Percentiles rank a stretch among this genome's conserved stretches.
These are phyloP conservation scores for Macrophomina pseudophaseolina DNA, from an alignment of 2,329 filamentous ascomycete genomes.

Conservation along the genomic window DNA sequence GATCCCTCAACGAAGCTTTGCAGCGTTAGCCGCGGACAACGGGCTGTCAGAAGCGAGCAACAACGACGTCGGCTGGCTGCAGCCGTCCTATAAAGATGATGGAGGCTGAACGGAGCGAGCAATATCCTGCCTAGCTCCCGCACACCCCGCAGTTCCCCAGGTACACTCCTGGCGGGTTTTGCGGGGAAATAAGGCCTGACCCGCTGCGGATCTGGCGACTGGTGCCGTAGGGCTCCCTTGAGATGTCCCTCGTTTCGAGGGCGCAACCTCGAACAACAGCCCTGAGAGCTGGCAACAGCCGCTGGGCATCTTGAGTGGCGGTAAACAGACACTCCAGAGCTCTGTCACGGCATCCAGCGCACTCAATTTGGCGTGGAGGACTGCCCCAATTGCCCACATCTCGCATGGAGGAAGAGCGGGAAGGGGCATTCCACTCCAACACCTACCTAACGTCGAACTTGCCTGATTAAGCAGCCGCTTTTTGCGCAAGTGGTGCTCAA, in stretches of 20 bases:
- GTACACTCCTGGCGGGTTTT: not conserved
- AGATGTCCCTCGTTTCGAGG: conserved; percentile 5
- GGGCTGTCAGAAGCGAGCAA: not conserved
- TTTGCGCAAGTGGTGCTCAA: not conserved
- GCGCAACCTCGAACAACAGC: too few species aligned
- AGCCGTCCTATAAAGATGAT: not conserved
- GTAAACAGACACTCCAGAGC: too few species aligned
- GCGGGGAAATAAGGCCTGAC: conserved; percentile 5
- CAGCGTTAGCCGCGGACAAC: not conserved
- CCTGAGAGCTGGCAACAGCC: not conserved
- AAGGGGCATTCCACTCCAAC: too few species aligned
- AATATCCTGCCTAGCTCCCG: not conserved
- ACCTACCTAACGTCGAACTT: not conserved
- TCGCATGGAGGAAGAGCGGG: too few species aligned
- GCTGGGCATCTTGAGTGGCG: too few species aligned
- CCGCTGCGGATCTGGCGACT: not conserved
- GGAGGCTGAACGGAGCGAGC: not conserved
- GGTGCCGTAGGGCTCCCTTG: not conserved
- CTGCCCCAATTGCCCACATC: too few species aligned
- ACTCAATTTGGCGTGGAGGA: too few species aligned
- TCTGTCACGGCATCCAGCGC: too few species aligned
- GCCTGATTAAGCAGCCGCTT: not conserved
- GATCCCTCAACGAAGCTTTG: not conserved
- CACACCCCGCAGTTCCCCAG: conserved; percentile 15
- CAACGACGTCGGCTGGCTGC: not conserved